Base-by-base conservation (phyloP, 2,329 filamentous ascomycete genomes). In the Fusarium chuoi region DNA sequence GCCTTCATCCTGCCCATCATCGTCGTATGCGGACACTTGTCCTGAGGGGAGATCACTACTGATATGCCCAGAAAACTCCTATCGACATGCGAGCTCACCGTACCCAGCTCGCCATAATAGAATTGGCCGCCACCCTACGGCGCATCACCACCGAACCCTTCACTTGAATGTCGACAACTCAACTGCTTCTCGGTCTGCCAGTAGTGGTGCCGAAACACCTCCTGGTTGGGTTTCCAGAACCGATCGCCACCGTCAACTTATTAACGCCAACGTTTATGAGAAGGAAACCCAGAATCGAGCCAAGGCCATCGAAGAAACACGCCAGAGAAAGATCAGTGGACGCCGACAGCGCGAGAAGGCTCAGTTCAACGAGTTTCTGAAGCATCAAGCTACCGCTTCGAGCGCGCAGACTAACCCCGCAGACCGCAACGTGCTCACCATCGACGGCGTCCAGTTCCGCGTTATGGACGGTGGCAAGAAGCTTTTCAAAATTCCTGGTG, bases 401-500 rank as follows among this genome's bases (percentile, higher is more conserved):
- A 69, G 62, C 62, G 74, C 59, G 35, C 60, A 77, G 39, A 70
- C 71, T 69, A 78, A 78, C 62, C 35, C 74, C 38, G 51, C 81
- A 81, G 79, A 82, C 75, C 82, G 84, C 75, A 86, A 93, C 79
- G 90, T 94, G 77, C 86, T 97, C 51, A 82, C 86, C 26, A 87
- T 97, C 58, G 88, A 94, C 61, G 93, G 92, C 76, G 90, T 96
- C 59, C 89, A 89, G 35, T 98, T 96, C 80, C 86, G 87, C 64
- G 90, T 98, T 42, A 86, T 89, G 24, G 90, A 92, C 73, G 91
- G 93, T 74, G 94, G 95, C 75, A 95, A 93, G 86, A 97, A 97
- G 83, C 88, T 98, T 45, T 86, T 93, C 71, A 92, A 92, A 79
- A 83, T 92, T 69, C 87, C 90, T 78, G 92, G 94, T 96, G 84